Evolutionary conservation across 805 yeast species (phyloP), one percentile per base, ranked within the genome.

Genomic region (Teunomyces aglyptinius): DNA sequence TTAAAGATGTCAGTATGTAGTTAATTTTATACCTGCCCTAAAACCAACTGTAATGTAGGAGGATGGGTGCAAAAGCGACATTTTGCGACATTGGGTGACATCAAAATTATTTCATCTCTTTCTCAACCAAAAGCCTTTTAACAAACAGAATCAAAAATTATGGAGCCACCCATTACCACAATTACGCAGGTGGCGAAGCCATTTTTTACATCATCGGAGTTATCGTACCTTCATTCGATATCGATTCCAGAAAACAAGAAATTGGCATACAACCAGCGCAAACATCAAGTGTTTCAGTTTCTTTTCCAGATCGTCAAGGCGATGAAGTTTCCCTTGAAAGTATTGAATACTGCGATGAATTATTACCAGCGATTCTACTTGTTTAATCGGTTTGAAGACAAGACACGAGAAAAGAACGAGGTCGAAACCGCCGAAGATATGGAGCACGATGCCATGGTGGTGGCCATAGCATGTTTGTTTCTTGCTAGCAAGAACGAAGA

Each of bases 401-500:
- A 43, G 20, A 48, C 45, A 48, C 6, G 39, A 22, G 72, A 75
- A 10, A 49, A 52, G 33, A 61, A 58, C 38, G 61, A 56, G 43
- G 53, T 58, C 22, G 55, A 51, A 12, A 59, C 54, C 8, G 51
- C 43, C 31, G 59, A 55, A 24, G 67, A 64, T 41, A 54, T 64
- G 26, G 74, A 68, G 43, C 65, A 59, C 35, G 71, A 76, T 44
- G 80, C 82, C 38, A 74, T 73, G 52, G 83, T 84, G 38, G 77
- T 87, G n/a, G 87, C 88, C 0, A 64, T 84, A 6, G 77, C 92
- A 7, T 77, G 89, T 45, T 60, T 90, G 6, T 78, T 86, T 47
- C 68, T 88, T 12, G 86, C 96, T 2, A 71, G 84, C 36, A 89
- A 90, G 62, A 81, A 83, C 52, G 95, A 88, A 58, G 97, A 90